A percentile compares a stretch with the other conserved stretches of the same genome.
Evolutionary conservation across 768 basidiomycete species (phyloP).

Genomic region (Suillus lakei): DNA sequence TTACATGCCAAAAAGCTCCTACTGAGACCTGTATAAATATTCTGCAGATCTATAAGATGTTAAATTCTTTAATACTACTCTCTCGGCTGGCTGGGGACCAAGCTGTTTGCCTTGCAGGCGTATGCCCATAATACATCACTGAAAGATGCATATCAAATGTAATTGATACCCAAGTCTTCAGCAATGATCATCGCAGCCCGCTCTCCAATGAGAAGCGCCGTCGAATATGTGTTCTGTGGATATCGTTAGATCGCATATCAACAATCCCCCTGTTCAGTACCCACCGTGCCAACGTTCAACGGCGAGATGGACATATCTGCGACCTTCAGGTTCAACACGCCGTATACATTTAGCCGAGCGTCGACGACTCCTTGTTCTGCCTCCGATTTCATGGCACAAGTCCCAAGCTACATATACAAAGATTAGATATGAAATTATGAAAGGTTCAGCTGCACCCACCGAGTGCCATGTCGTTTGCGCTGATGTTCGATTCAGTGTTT

Average conservation of each 20-base stretch:
- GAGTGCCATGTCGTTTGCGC: constrained; percentile 39
- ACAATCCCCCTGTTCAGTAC: constrained; percentile 1
- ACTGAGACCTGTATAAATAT: too few relatives aligned
- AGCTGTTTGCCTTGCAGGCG: too few relatives aligned
- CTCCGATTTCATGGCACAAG: constrained; percentile 69
- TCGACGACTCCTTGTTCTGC: constrained; percentile 66
- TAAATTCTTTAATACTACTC: too few relatives aligned
- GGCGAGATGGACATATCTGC: constrained; percentile 54
- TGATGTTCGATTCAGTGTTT: constrained; percentile 10
- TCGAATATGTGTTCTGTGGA: constrained; percentile 26
- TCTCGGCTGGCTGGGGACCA: too few relatives aligned
- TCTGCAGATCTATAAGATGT: too few relatives aligned
- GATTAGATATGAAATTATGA: neutral
- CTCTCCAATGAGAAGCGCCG: constrained; percentile 29
- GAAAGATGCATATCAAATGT: constrained; percentile 27
- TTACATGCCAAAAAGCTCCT: too few relatives aligned
- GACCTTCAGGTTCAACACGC: constrained; percentile 59
- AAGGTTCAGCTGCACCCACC: constrained; percentile 17
- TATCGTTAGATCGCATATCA: neutral
- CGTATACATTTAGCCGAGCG: constrained; percentile 64
- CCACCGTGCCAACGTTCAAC: constrained; percentile 40
- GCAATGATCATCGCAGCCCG: constrained; percentile 27
- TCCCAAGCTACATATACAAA: constrained; percentile 51
- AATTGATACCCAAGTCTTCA: constrained; percentile 23
- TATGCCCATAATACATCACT: too few relatives aligned